A percentile compares a stretch with the other conserved stretches of the same genome.
Evolutionary conservation across 2,329 filamentous ascomycete species (phyloP).

Genomic region (Penicillium sp.): DNA sequence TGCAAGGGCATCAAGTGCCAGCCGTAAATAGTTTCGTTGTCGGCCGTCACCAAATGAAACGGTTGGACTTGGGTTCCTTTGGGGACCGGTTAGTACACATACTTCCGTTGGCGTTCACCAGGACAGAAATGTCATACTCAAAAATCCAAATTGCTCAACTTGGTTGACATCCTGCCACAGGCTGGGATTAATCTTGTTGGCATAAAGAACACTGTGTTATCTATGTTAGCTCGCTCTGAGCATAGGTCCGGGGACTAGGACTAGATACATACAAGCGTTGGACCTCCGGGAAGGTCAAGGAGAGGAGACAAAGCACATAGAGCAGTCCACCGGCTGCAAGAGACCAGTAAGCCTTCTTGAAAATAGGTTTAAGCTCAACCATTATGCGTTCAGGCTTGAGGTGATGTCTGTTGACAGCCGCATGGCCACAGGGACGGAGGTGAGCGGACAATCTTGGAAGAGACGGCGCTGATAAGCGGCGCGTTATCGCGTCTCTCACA

Average conservation of each 20-base stretch:
- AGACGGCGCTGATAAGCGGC: slow-evolving; percentile 13
- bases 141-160: slow-evolving; percentile 82
- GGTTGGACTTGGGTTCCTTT: slow-evolving; percentile 84
- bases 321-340: slow-evolving; percentile 61
- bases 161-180: slow-evolving; percentile 71
- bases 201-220: slow-evolving; percentile 70
- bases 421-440: slow-evolving; percentile 1
- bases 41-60: slow-evolving; percentile 72
- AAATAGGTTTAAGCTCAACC: slow-evolving; percentile 46
- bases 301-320: slow-evolving; percentile 66
- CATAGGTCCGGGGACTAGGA: too few relatives aligned
- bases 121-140: slow-evolving; percentile 58
- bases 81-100: slow-evolving; percentile 13
- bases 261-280: slow-evolving; percentile 70
- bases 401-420: neutral
- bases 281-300: slow-evolving; percentile 67
- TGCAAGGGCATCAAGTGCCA: slow-evolving; percentile 88
- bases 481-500: slow-evolving; percentile 22
- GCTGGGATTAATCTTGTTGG: slow-evolving; percentile 72
- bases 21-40: slow-evolving; percentile 76
- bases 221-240: slow-evolving; percentile 5
- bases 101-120: neutral
- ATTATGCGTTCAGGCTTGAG: slow-evolving; percentile 20
- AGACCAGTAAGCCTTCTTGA: slow-evolving; percentile 56
- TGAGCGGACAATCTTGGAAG: slow-evolving; percentile 9